A percentile compares a stretch with the other conserved stretches of the same genome.
Evolutionary conservation across 805 yeast genomes (phyloP).

Genomic region (Komagataella kurtzmanii): DNA sequence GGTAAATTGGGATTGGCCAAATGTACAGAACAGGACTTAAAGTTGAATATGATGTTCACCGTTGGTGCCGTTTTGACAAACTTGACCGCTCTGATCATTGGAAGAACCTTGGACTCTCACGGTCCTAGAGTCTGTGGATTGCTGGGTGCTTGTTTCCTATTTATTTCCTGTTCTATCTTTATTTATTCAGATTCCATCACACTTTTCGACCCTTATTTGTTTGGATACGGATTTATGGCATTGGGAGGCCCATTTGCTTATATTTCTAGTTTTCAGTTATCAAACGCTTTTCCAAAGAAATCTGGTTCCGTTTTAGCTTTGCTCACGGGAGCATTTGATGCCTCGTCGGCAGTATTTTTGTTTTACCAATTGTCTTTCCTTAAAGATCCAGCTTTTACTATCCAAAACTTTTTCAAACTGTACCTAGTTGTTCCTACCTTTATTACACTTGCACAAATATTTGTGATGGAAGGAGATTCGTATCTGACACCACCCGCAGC

Average conservation of each 20-base stretch:
- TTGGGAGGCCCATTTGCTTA: conserved; percentile 46
- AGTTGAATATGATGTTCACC: conserved; percentile 44
- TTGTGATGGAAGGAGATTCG: conserved; percentile 36
- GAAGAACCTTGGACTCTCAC: conserved; percentile 30
- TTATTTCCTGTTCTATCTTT: conserved; percentile 30
- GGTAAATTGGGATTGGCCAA: conserved; percentile 20
- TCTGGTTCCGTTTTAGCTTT: conserved; percentile 40
- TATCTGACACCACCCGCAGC: conserved; percentile 27
- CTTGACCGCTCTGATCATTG: conserved; percentile 37
- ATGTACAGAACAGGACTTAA: conserved; percentile 40
- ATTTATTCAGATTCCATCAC: conserved; percentile 21
- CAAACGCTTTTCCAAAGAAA: conserved; percentile 40
- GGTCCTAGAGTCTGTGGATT: conserved; percentile 44
- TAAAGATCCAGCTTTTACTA: conserved; percentile 19
- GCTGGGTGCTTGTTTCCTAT: conserved; percentile 33
- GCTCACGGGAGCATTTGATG: conserved; percentile 45
- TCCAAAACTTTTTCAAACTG: conserved; percentile 29
- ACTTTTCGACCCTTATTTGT: conserved; percentile 33
- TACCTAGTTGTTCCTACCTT: conserved; percentile 36
- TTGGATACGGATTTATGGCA: conserved; percentile 39
- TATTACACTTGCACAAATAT: conserved; percentile 29
- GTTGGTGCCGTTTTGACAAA: conserved; percentile 44
- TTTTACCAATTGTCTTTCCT: conserved; percentile 28
- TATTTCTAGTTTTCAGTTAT: conserved; percentile 42
- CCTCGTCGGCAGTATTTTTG: conserved; percentile 41